Evolutionary conservation across 148 eudicot species (phyloP).

Genomic region (Drosera capensis): DNA sequence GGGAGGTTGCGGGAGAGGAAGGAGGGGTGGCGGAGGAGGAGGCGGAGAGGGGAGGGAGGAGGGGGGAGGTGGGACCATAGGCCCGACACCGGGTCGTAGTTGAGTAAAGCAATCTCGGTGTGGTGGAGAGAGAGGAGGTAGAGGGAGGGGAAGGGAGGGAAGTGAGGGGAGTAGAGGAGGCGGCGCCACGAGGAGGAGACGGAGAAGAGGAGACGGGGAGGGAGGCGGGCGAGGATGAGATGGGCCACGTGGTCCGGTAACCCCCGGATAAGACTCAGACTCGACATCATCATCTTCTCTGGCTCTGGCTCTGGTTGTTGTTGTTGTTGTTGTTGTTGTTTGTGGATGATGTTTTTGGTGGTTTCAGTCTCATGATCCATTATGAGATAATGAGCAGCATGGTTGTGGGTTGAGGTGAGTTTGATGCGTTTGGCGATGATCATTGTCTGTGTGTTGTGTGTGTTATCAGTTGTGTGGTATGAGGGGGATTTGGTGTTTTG

Average conservation of each 20-base stretch:
- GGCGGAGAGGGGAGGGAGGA: constrained; percentile 28
- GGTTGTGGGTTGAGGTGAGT: background rate
- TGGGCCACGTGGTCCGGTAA: constrained; percentile 61
- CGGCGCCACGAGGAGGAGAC: constrained; percentile 51
- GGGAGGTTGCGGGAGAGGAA: constrained; percentile 55
- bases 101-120: constrained; percentile 10
- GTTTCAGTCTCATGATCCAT: too few species aligned
- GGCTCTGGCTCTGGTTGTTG: background rate
- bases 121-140: constrained; percentile 27
- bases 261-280: constrained; percentile 37
- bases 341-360: too few species aligned
- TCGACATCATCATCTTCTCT: background rate
- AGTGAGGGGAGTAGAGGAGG: constrained; percentile 44
- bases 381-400: too few species aligned
- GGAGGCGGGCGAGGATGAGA: constrained; percentile 32
- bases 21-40: constrained; percentile 45
- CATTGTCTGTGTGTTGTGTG: background rate
- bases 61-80: constrained; percentile 37
- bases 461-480: background rate
- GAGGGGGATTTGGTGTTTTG: background rate
- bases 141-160: constrained; percentile 50
- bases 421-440: background rate
- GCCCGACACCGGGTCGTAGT: constrained; percentile 35
- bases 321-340: too few species aligned
- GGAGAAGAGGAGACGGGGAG: constrained; percentile 36